Evolutionary conservation across 2,329 filamentous ascomycete species (phyloP).

Genomic region (Penicillium brasilianum): DNA sequence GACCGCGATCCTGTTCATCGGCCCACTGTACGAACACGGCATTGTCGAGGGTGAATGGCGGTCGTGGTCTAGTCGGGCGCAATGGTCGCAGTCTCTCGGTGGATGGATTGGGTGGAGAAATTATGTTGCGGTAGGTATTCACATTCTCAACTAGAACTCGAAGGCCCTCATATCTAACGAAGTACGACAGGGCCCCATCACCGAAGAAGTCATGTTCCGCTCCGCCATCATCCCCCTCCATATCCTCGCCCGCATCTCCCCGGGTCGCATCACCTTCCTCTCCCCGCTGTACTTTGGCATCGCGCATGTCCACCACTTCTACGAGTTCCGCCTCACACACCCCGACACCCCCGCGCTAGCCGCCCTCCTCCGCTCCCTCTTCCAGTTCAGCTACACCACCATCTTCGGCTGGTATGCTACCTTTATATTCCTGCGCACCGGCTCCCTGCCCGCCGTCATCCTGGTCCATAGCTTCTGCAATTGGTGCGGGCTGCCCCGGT

Average conservation of each 20-base stretch:
- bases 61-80: conserved; percentile 63
- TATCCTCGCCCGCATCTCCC: conserved; percentile 68
- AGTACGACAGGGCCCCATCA: conserved; percentile 71
- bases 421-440: conserved; percentile 85
- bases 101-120: conserved; percentile 88
- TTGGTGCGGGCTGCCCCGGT: conserved; percentile 81
- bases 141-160: background rate
- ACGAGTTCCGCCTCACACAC: conserved; percentile 86
- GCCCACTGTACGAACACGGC: conserved; percentile 79
- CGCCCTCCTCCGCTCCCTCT: conserved; percentile 71
- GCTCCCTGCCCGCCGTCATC: conserved; percentile 76
- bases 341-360: conserved; percentile 68
- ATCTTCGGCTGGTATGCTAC: conserved; percentile 93
- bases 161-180: conserved; percentile 7
- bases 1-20: conserved; percentile 78
- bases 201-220: conserved; percentile 93
- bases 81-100: conserved; percentile 64
- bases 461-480: conserved; percentile 89
- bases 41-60: conserved; percentile 74
- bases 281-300: conserved; percentile 90
- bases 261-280: conserved; percentile 70
- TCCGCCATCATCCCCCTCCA: conserved; percentile 83
- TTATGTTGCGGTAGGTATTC: conserved; percentile 73
- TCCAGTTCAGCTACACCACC: conserved; percentile 90
- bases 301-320: conserved; percentile 93